Base-by-base conservation (phyloP, 306 rosid species). In the Astragalus glycyphyllos region DNA sequence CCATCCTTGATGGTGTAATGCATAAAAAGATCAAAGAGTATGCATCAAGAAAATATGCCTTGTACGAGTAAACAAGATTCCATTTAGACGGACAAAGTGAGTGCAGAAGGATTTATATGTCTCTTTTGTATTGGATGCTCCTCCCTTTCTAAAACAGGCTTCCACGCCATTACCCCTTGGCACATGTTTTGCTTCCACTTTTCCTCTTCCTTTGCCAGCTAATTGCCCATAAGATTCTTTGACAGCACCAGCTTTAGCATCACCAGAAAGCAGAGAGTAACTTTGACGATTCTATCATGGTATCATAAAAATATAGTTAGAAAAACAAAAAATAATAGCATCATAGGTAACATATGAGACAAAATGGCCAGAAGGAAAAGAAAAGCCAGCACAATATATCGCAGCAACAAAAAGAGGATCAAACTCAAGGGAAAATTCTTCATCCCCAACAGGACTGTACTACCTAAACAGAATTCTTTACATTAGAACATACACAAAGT, bases 51-150 rank as follows among this genome's bases (percentile, higher is more conserved):
- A 58, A 16, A 68, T 16, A 32, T 86, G 79, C 99, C 99, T 94
- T 29, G 99, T 94, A 26, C 91, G 96, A 0, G 97, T 91, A 80
- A 94, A 91, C 69, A 94, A 84, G 68, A 91, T 89, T 74, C 99
- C 99, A 85, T 86, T 94, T 76, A 94, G 87, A 72, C 99, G 99
- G 62, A 94, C 86, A 83, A 89, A 86, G 51, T 87, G 77, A 35
- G 83, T 84, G 81, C 90, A 86, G 61, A 94, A 91, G 66, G 81
- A 63, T 74, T 87, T 91, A 76, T 74, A 85, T 2, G 71, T 84
- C 47, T 84, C 95, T 35, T 65, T 85, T 45, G 70, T n/a, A 55
- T 73, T 71, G 53, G 81, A 78, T 46, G 64, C 73, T 74, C 77
- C 82, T 71, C 86, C 92, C 77, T 77, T 91, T 64, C 66, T 65